phyloP scores from a whole-genome alignment of 257 asterid species.

The Verbascum thapsus region DNA sequence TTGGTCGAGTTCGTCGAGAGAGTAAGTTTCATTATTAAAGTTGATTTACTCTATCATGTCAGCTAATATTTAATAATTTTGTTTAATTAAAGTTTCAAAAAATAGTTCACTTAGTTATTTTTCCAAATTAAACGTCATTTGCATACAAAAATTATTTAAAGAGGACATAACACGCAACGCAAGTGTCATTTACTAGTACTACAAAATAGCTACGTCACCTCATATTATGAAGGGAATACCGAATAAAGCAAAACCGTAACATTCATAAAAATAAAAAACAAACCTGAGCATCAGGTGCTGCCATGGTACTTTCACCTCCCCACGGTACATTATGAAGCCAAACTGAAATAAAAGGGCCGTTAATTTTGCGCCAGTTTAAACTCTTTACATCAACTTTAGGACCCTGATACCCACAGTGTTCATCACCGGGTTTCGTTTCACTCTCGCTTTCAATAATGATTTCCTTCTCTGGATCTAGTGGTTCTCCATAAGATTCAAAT shows the following conservation, averaged over 20 bases:
- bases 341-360: slow-evolving; percentile 87
- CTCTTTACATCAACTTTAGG: slow-evolving; percentile 55
- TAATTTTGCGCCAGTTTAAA: slow-evolving; percentile 76
- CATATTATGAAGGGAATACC: too few species aligned
- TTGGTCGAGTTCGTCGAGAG: too few species aligned
- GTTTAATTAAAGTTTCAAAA: too few species aligned
- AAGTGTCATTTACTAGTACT: too few species aligned
- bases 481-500: slow-evolving; percentile 65
- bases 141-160: too few species aligned
- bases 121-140: too few species aligned
- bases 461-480: slow-evolving; percentile 46
- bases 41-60: too few species aligned
- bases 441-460: slow-evolving; percentile 36
- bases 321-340: slow-evolving; percentile 99
- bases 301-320: slow-evolving; percentile 88
- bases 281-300: slow-evolving; percentile 98
- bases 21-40: too few species aligned
- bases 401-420: slow-evolving; percentile 58
- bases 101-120: too few species aligned
- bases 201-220: too few species aligned
- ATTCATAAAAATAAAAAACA: slow-evolving; percentile 7
- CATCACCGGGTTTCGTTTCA: slow-evolving; percentile 33
- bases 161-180: too few species aligned
- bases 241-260: not conserved
- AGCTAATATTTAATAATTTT: too few species aligned